A percentile compares a stretch with the other conserved stretches of the same genome.
These are phyloP conservation scores for Fraxinus quadrangulata DNA, from an alignment of 257 asterid species.

Conservation along the genomic window DNA sequence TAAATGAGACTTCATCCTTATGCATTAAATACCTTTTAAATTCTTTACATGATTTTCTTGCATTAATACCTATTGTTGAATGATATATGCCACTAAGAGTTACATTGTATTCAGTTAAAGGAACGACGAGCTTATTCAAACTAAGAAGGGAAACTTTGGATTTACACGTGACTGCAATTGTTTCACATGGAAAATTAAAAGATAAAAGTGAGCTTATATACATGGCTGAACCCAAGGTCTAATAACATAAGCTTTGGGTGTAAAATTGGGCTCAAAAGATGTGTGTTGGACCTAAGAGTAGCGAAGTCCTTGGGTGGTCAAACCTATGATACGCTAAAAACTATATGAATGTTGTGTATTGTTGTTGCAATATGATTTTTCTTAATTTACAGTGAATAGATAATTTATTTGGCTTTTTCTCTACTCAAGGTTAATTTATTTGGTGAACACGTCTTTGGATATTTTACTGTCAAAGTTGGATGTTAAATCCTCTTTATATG, in stretches of 20 bases:
- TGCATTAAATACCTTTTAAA: background rate
- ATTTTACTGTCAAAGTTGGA: background rate
- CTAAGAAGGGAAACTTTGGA: background rate
- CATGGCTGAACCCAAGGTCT: background rate
- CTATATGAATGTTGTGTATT: background rate
- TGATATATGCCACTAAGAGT: background rate
- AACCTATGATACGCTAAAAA: background rate
- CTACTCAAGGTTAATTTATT: too few species aligned
- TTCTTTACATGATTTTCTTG: background rate
- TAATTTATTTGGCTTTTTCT: background rate
- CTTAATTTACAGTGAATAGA: background rate
- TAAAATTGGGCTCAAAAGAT: background rate
- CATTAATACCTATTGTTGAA: background rate
- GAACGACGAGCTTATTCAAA: background rate
- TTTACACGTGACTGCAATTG: background rate
- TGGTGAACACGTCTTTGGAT: background rate
- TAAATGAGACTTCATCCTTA: background rate
- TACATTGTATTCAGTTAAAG: background rate
- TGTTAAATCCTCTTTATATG: background rate
- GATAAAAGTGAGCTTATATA: background rate
- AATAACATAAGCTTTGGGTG: background rate
- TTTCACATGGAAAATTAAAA: too few species aligned
- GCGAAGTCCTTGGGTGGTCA: background rate
- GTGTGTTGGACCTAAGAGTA: background rate
- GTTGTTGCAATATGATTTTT: background rate